Evolutionary conservation across 192 early-diverging fungal species (phyloP), one percentile per base, ranked within the genome.

Genomic region (Rhizophlyctis rosea): DNA sequence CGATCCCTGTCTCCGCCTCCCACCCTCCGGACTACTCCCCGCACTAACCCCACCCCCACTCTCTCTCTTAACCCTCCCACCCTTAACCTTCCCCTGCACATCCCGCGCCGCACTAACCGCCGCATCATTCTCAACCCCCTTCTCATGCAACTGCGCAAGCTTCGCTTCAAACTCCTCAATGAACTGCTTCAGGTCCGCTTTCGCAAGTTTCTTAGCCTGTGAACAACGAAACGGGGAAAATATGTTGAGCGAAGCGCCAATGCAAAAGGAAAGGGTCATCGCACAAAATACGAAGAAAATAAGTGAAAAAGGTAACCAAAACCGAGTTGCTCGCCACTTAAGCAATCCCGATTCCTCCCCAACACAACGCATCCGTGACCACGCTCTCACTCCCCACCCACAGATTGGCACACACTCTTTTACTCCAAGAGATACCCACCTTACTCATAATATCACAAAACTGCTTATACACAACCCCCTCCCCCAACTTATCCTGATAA

Each of bases 401-500:
- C n/a, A n/a, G n/a, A n/a, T n/a, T n/a, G n/a, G n/a, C n/a, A n/a
- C n/a, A n/a, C n/a, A n/a, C n/a, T n/a, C n/a, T n/a, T n/a, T n/a
- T n/a, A n/a, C n/a, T n/a, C n/a, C n/a, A n/a, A n/a, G n/a, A n/a
- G n/a, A 56, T 61, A 5, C 67, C 57, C 57, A 88, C 88, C 87
- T 94, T 97, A 28, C 74, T 59, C 34, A 94, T 76, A 58, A 99
- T 93, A 56, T 99, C 97, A 24, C 71, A 55, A 61, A 98, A 87
- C 48, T 81, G 77, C 72, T 96, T 96, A 73, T 85, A 88, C 29
- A 99, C 87, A 1, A 76, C 65, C 11, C 86, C 81, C 58, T 96
- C 93, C 52, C 90, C 78, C 18, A 99, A 77, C 72, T 97, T 99
- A 62, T 99, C 91, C 61, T 91, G 87, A 72, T 94, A 99, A 47